Conservation (phyloP, 2,329 filamentous ascomycete species). For the Epichloe scottii region DNA sequence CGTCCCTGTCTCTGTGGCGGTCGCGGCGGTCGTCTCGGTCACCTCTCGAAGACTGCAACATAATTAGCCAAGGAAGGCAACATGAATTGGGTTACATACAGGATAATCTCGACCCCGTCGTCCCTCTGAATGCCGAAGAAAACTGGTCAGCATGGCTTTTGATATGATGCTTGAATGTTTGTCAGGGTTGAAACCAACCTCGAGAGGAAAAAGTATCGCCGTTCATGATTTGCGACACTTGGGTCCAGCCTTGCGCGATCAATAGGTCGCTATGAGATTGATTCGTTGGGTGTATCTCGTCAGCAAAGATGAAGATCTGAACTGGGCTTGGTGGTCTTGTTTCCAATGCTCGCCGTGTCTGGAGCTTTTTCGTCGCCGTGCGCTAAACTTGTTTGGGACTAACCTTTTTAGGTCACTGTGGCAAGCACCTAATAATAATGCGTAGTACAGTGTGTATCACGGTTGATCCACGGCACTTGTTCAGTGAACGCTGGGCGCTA, state of each 20-base stretch:
- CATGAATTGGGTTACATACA: conserved; percentile 25
- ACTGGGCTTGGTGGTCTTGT: conserved; percentile 6
- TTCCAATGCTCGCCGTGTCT: conserved; percentile 9
- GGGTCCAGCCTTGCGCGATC: conserved; percentile 6
- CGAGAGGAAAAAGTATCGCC: conserved; percentile 70
- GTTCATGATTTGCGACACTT: conserved; percentile 51
- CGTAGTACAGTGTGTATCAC: too few relatives aligned
- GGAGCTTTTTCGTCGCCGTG: conserved; percentile 29
- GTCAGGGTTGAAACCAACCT: conserved; percentile 23
- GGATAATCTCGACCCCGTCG: conserved; percentile 44
- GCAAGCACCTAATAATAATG: background rate
- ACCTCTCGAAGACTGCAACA: conserved; percentile 16
- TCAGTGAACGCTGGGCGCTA: background rate
- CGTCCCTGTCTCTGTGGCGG: conserved; percentile 46
- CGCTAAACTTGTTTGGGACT: conserved; percentile 16
- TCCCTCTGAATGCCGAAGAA: conserved; percentile 26
- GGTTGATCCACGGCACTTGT: background rate
- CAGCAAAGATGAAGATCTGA: conserved; percentile 1
- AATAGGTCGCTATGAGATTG: conserved; percentile 4
- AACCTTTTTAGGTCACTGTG: conserved; percentile 5
- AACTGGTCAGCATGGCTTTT: conserved; percentile 2
- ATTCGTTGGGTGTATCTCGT: conserved; percentile 1
- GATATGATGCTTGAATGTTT: background rate
- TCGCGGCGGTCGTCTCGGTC: conserved; percentile 21
- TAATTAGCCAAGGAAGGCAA: conserved; percentile 9